Evolutionary conservation across 2,329 filamentous ascomycete genomes (phyloP), one percentile per base, ranked within the genome.

Genomic region (Ciborinia camelliae): DNA sequence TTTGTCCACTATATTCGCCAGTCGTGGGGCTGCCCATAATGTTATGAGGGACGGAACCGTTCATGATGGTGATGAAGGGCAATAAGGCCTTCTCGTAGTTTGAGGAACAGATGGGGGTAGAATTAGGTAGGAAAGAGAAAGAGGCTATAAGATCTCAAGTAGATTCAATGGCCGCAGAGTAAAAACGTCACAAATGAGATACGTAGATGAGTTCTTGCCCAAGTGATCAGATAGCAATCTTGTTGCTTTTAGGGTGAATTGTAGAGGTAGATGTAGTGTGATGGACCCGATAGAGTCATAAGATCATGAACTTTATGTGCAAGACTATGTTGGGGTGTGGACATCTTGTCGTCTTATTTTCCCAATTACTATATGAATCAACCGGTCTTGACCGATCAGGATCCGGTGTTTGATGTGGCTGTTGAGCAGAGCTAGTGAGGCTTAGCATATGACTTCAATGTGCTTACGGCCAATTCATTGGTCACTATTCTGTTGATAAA

Each of bases 391-490:
- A 55, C 37, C 37, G 15, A 55, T 55, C 14, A 10, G 15, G n/a
- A 20, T 12, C 53, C 37, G 18, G 18, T 51, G n/a, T 60, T 54
- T 35, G 43, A 28, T 39, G n/a, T 50, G 57, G 43, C 45, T 60
- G 43, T 55, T 41, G 37, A 55, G 26, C 9, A 55, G 53, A 12
- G 30, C 58, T 37, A n/a, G 43, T 61, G 58, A 39, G 58, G 58
- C 58, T 61, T 39, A 51, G 58, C 57, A 60, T 61, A 30, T 61
- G 30, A 51, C 58, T 60, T 32, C 30, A 45, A 28, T 60, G 57
- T 43, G 57, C 43, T 48, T 47, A 60, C 28, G 57, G 43, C 30
- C 57, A 47, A 47, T 26, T 43, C 43, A 59, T 23, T 59, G 55
- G 55, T 26, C 39, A 35, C 32, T n/a, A 54, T 1, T 32, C n/a